Evolutionary conservation across 345 rosid genomes (phyloP).

Genomic region (Syzygium aromaticum): DNA sequence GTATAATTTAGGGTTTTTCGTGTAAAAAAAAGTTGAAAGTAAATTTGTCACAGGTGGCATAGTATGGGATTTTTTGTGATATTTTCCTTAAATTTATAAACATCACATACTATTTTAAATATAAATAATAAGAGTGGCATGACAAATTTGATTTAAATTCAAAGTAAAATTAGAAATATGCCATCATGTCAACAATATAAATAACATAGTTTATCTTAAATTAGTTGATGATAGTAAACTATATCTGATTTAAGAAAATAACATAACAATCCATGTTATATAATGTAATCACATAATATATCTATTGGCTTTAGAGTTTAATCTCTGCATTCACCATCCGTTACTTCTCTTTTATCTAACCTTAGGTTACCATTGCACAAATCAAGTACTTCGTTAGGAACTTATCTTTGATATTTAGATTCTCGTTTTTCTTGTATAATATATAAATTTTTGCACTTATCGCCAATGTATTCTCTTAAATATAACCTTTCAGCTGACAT

Average conservation of each 20-base stretch:
- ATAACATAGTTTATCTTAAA: background rate
- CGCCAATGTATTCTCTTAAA: background rate
- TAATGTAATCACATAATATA: background rate
- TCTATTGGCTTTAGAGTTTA: background rate
- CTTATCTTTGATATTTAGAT: background rate
- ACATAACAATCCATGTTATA: background rate
- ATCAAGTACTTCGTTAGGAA: background rate
- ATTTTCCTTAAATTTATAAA: background rate
- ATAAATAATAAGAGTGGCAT: background rate
- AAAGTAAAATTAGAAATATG: background rate
- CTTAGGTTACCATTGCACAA: background rate
- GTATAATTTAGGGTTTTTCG: too few species aligned
- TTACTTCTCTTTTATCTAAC: background rate
- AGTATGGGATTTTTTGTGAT: too few species aligned
- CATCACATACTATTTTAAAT: background rate
- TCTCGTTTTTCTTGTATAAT: background rate
- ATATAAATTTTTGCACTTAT: background rate
- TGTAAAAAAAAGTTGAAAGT: too few species aligned
- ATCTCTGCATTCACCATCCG: background rate
- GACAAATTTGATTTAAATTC: background rate
- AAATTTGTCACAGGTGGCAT: too few species aligned
- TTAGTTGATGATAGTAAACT: background rate
- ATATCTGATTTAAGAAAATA: background rate
- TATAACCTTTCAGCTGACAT: background rate
- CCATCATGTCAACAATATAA: background rate